phyloP scores from a whole-genome alignment of 1,139 yeast genomes.

The Debaryomyces robertsiae region DNA sequence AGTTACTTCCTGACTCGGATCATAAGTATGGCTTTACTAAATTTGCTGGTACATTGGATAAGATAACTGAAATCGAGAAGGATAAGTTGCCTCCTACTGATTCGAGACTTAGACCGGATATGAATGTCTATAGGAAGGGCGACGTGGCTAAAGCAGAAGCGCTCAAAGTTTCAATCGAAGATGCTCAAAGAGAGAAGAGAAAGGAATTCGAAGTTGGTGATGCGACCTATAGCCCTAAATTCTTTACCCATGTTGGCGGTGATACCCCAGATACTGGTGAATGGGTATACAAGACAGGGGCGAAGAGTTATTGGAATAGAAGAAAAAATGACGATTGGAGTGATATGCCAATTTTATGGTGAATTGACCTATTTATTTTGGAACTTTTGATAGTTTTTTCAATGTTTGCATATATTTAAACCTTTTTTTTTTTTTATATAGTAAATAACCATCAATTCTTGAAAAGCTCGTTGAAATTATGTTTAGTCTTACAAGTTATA shows the following conservation, averaged over 20 bases:
- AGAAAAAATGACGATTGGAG: conserved; percentile 64
- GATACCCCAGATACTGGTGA: conserved; percentile 43
- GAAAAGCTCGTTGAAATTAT: no score
- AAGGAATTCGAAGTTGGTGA: conserved; percentile 53
- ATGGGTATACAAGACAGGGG: conserved; percentile 66
- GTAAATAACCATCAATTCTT: no score
- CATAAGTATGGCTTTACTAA: conserved; percentile 83
- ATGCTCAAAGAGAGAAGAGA: conserved; percentile 77
- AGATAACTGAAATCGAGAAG: conserved; percentile 69
- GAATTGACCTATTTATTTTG: conserved; percentile 5
- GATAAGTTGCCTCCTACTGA: conserved; percentile 78
- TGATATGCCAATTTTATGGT: conserved; percentile 57
- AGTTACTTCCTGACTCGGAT: conserved; percentile 57
- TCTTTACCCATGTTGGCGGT: conserved; percentile 56
- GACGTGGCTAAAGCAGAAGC: conserved; percentile 69
- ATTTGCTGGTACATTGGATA: conserved; percentile 80
- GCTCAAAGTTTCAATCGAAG: conserved; percentile 70
- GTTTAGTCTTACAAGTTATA: no score
- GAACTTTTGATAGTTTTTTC: no score
- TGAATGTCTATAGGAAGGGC: conserved; percentile 70
- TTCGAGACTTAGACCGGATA: conserved; percentile 87
- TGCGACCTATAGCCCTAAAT: conserved; percentile 55
- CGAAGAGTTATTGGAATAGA: conserved; percentile 77
- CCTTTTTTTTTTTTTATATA: no score
- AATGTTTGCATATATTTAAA: no score